A percentile compares a stretch with the other conserved stretches of the same genome.
These are phyloP conservation scores for Bryum argenteum DNA, from an alignment of 225 moss, liverwort and hornwort genomes.

Conservation along the genomic window DNA sequence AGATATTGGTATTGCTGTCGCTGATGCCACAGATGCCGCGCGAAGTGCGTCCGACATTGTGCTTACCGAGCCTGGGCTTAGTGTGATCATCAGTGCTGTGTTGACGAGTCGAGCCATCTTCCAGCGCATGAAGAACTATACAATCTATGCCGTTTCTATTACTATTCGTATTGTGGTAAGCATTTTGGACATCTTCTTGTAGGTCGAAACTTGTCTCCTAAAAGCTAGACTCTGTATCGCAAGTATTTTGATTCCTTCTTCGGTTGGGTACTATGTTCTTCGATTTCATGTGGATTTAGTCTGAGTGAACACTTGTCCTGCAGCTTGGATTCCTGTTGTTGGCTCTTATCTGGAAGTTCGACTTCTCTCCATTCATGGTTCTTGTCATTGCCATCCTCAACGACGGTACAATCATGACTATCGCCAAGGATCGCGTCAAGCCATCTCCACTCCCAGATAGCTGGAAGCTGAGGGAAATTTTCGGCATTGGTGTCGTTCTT, in stretches of 20 bases:
- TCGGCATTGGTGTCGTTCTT: constrained; percentile 68
- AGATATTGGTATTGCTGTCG: constrained; percentile 86
- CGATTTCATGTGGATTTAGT: background rate
- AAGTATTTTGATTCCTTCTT: too few species aligned
- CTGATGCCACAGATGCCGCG: constrained; percentile 84
- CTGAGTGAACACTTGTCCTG: constrained; percentile 15
- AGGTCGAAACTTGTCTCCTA: background rate
- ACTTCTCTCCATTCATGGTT: constrained; percentile 85
- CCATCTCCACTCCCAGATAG: constrained; percentile 82
- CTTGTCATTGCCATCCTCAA: constrained; percentile 75
- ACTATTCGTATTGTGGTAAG: constrained; percentile 81
- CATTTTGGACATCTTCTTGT: background rate
- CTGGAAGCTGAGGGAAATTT: constrained; percentile 78
- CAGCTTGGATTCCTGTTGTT: constrained; percentile 71
- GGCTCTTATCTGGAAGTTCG: constrained; percentile 69
- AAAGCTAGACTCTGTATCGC: background rate
- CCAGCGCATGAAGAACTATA: constrained; percentile 84
- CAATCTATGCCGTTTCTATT: constrained; percentile 76
- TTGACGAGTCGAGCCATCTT: constrained; percentile 75
- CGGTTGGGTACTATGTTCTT: too few species aligned
- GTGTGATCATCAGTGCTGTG: constrained; percentile 80
- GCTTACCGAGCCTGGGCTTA: constrained; percentile 79
- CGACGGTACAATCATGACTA: constrained; percentile 89
- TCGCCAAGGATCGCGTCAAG: constrained; percentile 85
- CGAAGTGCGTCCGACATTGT: constrained; percentile 83